phyloP scores from a whole-genome alignment of 1,284 basidiomycete genomes.

The Uromyces viciae-fabae region DNA sequence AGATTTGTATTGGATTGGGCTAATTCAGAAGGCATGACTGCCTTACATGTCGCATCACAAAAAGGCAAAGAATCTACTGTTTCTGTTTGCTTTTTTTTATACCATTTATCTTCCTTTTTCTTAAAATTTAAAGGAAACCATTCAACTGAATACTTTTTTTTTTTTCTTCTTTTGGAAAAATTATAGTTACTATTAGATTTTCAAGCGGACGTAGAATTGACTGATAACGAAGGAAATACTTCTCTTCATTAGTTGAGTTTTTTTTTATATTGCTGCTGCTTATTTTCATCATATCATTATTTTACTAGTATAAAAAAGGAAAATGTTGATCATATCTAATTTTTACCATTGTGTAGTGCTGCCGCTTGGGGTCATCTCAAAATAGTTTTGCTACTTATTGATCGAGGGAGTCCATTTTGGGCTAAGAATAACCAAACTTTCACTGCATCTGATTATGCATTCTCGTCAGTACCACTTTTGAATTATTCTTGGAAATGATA shows the following conservation, averaged over 20 bases:
- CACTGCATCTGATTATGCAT: constrained; percentile 42
- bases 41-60: constrained; percentile 36
- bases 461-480: constrained; percentile 25
- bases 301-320: too few species aligned
- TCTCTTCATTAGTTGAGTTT: constrained; percentile 29
- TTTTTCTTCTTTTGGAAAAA: too few species aligned
- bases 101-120: too few species aligned
- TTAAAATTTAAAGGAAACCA: not conserved
- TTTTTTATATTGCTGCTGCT: not conserved
- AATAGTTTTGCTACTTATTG: constrained; percentile 36
- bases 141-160: not conserved
- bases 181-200: constrained; percentile 31
- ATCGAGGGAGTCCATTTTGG: constrained; percentile 43
- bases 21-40: constrained; percentile 38
- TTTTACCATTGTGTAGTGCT: constrained; percentile 5
- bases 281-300: not conserved
- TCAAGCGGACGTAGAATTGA: constrained; percentile 36
- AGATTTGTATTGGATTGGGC: constrained; percentile 39
- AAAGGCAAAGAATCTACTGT: constrained; percentile 27
- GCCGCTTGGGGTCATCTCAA: constrained; percentile 44
- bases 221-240: constrained; percentile 42
- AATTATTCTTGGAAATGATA: too few species aligned
- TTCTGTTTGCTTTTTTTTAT: too few species aligned
- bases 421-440: constrained; percentile 43
- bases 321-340: not conserved